These are phyloP conservation scores for Pichia sp. DNA, from an alignment of 1,139 yeast species.

Conservation along the genomic window DNA sequence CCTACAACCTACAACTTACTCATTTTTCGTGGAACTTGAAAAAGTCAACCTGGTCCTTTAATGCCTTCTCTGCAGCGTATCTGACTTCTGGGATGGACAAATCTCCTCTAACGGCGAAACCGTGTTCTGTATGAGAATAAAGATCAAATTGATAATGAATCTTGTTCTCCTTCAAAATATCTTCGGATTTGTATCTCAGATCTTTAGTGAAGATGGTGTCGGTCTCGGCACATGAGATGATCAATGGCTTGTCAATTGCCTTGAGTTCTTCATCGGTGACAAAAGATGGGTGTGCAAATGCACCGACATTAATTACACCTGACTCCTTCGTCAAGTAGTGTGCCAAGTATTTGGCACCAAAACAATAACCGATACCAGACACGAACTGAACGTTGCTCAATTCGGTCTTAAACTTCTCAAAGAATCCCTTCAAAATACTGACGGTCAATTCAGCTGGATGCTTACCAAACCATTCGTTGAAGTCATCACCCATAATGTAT, in stretches of 20 bases:
- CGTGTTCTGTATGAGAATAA: slow-evolving; percentile 60
- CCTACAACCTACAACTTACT: no score
- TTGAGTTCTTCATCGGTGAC: slow-evolving; percentile 58
- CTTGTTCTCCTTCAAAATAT: slow-evolving; percentile 39
- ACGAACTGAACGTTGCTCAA: slow-evolving; percentile 42
- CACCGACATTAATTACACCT: slow-evolving; percentile 52
- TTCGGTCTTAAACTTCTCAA: slow-evolving; percentile 33
- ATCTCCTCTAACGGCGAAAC: slow-evolving; percentile 77
- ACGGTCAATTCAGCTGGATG: slow-evolving; percentile 45
- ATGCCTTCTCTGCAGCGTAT: slow-evolving; percentile 66
- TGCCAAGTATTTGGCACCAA: slow-evolving; percentile 66
- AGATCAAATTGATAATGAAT: slow-evolving; percentile 51
- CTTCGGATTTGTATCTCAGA: slow-evolving; percentile 54
- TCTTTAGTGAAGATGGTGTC: slow-evolving; percentile 60
- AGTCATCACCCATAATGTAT: slow-evolving; percentile 25
- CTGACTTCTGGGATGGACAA: slow-evolving; percentile 41
- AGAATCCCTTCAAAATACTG: slow-evolving; percentile 37
- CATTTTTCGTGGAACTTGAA: slow-evolving; percentile 28
- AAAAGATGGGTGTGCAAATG: slow-evolving; percentile 76
- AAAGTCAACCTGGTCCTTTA: slow-evolving; percentile 53
- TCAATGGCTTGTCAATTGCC: slow-evolving; percentile 49
- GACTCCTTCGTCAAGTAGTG: slow-evolving; percentile 39
- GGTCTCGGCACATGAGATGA: slow-evolving; percentile 65
- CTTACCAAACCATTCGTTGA: slow-evolving; percentile 44
- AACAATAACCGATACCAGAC: slow-evolving; percentile 73